A percentile compares a stretch with the other conserved stretches of the same genome.
Evolutionary conservation across 192 early-diverging fungal genomes (phyloP).

Genomic region (Coemansia sp.): DNA sequence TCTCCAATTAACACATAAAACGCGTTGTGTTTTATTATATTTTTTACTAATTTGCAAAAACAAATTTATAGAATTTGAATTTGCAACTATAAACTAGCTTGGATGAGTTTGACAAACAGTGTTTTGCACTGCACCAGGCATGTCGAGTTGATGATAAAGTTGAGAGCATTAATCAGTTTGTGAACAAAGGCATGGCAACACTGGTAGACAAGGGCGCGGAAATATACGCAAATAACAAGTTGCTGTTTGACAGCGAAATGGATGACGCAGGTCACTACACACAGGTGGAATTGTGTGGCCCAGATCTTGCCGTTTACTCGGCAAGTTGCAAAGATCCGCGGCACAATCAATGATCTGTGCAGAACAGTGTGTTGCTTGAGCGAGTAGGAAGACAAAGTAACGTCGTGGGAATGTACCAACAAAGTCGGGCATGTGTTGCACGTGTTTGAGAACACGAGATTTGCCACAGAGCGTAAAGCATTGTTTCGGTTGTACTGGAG

Average conservation of each 20-base stretch:
- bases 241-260: constrained; percentile 12
- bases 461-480: constrained; percentile 9
- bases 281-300: constrained; percentile 22
- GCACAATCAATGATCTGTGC: constrained; percentile 8
- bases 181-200: constrained; percentile 35
- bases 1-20: neutral
- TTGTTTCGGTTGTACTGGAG: constrained; percentile 10
- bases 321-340: constrained; percentile 14
- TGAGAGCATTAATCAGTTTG: constrained; percentile 20
- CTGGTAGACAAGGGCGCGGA: constrained; percentile 28
- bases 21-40: neutral
- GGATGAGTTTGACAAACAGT: constrained; percentile 34
- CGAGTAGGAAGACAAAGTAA: constrained; percentile 22
- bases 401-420: constrained; percentile 23
- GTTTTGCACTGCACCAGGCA: constrained; percentile 15
- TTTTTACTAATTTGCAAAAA: neutral
- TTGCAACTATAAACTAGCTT: neutral
- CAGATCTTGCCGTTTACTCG: neutral
- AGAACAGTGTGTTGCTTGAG: constrained; percentile 25
- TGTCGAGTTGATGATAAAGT: neutral
- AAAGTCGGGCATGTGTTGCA: constrained; percentile 11
- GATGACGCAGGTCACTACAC: constrained; percentile 23
- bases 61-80: neutral
- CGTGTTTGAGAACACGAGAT: constrained; percentile 14
- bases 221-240: constrained; percentile 1